A percentile compares a stretch with the other conserved stretches of the same genome.
Evolutionary conservation across 331 rosid genomes (phyloP).

Genomic region (Acacia pycnantha): DNA sequence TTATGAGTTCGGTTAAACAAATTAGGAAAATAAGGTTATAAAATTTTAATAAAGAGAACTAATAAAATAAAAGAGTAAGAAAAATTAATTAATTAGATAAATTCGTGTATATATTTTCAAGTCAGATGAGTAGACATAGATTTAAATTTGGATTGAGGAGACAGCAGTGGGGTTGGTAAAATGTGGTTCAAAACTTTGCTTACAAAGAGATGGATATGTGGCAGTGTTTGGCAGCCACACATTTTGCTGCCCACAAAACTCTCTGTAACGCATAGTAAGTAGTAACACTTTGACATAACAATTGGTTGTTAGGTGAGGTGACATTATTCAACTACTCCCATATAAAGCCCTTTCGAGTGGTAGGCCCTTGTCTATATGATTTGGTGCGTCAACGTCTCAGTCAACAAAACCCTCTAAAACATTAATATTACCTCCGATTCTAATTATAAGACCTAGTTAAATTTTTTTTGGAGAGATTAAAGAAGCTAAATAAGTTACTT

Average conservation of each 20-base stretch:
- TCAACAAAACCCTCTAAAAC: background rate
- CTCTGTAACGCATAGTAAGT: background rate
- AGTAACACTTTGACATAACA: background rate
- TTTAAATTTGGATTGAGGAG: background rate
- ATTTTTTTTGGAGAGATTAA: too few relatives aligned
- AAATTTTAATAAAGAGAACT: too few relatives aligned
- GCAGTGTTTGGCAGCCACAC: background rate
- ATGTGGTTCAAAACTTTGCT: background rate
- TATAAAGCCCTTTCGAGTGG: background rate
- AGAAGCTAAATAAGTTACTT: too few relatives aligned
- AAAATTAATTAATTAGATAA: too few relatives aligned
- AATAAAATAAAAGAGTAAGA: too few relatives aligned
- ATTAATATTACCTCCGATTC: too few relatives aligned
- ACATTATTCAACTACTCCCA: background rate
- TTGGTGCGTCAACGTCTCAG: background rate
- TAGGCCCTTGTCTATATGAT: background rate
- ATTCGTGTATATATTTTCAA: background rate
- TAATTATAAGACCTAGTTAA: too few relatives aligned
- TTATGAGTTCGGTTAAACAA: too few relatives aligned
- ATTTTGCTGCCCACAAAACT: background rate
- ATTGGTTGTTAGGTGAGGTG: background rate
- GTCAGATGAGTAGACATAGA: background rate
- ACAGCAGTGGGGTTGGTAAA: background rate
- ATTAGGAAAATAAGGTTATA: too few relatives aligned
- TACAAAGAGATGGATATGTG: background rate